Evolutionary conservation across 192 early-diverging fungal genomes (phyloP).

Genomic region (Coemansia sp.): DNA sequence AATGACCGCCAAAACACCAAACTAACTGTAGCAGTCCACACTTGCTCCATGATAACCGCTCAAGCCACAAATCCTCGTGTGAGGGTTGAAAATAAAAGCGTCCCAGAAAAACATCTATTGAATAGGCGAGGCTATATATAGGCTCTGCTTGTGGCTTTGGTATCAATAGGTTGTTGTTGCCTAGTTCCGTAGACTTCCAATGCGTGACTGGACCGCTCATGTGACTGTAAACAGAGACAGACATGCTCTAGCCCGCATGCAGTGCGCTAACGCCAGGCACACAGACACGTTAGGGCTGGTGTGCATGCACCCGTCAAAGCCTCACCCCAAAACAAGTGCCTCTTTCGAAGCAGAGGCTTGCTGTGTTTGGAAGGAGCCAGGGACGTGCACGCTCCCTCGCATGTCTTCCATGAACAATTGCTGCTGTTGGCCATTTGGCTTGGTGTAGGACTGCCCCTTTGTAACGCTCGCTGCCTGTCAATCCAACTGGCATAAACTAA

Average conservation of each 20-base stretch:
- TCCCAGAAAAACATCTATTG: neutral
- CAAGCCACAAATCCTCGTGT: slow-evolving; percentile 5
- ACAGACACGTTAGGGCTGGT: slow-evolving; percentile 3
- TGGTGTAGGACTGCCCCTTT: neutral
- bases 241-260: neutral
- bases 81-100: neutral
- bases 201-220: slow-evolving; percentile 1
- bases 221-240: neutral
- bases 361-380: neutral
- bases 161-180: neutral
- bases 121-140: neutral
- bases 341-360: neutral
- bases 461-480: neutral
- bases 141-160: neutral
- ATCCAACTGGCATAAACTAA: neutral
- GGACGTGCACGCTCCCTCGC: slow-evolving; percentile 6
- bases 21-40: neutral
- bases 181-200: neutral
- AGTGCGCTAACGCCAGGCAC: neutral
- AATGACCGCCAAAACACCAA: neutral
- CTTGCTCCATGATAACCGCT: neutral
- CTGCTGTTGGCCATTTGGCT: neutral
- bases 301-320: neutral
- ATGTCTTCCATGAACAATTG: slow-evolving; percentile 8
- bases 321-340: neutral